phyloP scores from a whole-genome alignment of 2,329 filamentous ascomycete genomes.

The Hymenoscyphus repandus region DNA sequence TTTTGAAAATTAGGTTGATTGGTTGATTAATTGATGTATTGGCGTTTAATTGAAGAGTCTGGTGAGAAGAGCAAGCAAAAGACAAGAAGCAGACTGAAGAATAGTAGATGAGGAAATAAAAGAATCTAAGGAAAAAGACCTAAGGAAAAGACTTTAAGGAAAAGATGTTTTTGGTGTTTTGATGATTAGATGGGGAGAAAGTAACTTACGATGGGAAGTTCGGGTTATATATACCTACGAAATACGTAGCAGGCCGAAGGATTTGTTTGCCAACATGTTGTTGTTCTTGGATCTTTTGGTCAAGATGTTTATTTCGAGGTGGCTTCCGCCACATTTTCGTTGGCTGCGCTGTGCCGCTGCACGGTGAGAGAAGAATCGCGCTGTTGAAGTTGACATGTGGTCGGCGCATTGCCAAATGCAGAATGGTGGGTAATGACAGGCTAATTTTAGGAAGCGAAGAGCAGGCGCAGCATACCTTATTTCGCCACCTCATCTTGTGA shows the following conservation, averaged over 20 bases:
- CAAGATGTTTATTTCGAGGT: conserved; percentile 3
- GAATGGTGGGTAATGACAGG: no score
- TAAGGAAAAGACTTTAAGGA: conserved; percentile 14
- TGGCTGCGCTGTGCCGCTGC: no score
- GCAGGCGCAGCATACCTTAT: no score
- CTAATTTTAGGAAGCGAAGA: no score
- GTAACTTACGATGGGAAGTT: background rate
- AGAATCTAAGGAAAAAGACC: conserved; percentile 14
- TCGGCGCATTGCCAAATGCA: no score
- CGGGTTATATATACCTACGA: background rate
- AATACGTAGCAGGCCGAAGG: background rate
- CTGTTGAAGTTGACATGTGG: no score
- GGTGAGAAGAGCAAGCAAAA: conserved; percentile 7
- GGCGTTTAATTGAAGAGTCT: background rate
- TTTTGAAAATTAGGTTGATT: conserved; percentile 25
- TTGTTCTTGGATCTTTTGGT: background rate
- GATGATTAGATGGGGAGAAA: conserved; percentile 15
- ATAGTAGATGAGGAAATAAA: conserved; percentile 11
- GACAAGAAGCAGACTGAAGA: conserved; percentile 7
- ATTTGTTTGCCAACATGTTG: background rate
- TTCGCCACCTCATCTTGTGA: no score
- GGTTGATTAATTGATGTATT: conserved; percentile 2
- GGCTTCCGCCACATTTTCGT: background rate
- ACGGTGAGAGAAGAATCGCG: no score
- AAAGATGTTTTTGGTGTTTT: conserved; percentile 16